Base-by-base conservation (phyloP, 768 basidiomycete species). In the Cyathus striatus region DNA sequence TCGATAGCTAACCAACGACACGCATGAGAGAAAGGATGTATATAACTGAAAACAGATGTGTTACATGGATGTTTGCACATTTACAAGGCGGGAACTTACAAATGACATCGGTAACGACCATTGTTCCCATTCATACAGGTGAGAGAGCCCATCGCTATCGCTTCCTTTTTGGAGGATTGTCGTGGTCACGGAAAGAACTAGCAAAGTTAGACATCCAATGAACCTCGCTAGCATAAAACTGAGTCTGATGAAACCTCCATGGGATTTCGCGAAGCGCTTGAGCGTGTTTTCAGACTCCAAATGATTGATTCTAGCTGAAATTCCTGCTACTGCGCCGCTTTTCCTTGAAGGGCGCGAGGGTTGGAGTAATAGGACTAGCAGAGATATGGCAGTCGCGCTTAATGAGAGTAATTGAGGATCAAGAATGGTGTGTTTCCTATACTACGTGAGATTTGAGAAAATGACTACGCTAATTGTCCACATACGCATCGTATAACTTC, bases 11-110 rank as follows among this genome's bases (percentile, higher is more conserved):
- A 60, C 48, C 14, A 73, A 47, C 4, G 71, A 56, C 6, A 71
- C 39, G 27, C 71, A 48, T 1, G 66, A 64, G 16, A 75, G 53
- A 22, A 75, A 32, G 5, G 68, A 60, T 13, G 63, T 55, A 48
- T 76, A 78, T 18, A 52, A 44, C 74, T 76, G 21, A 3, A 20
- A 37, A 37, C n/a, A 37, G 18, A 37, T 10, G 27, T 9, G n/a
- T 9, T 30, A n/a, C 9, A 30, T 3, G 18, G 35, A 20, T n/a
- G 21, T 10, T 37, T 37, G 18, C n/a, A 10, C n/a, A n/a, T 10
- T 13, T n/a, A 20, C 21, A 14, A 20, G n/a, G 18, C 13, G 17
- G 17, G 30, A 13, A 32, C 30, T 32, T 16, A 32, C 30, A 32
- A 13, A 32, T 32, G 30, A 13, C 17, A 32, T 16, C 13, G 13